Conservation (phyloP, 495 filamentous ascomycete genomes). For the Elaphomyces granulatus region DNA sequence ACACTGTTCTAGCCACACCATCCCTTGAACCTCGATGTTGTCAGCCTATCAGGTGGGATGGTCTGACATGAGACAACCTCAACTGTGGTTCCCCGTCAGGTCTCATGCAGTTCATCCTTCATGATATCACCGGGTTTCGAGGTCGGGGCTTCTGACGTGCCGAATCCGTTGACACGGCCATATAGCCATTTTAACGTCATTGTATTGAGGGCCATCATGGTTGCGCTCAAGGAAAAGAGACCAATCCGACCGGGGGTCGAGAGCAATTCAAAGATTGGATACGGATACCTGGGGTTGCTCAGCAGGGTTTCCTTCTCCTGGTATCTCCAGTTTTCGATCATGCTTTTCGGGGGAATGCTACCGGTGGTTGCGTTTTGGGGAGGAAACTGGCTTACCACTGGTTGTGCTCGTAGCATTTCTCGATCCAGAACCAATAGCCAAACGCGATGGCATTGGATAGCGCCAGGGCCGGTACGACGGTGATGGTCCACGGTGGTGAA, state of each 20-base stretch:
- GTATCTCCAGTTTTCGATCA: no score
- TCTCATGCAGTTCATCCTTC: slow-evolving; percentile 9
- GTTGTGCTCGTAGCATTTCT: slow-evolving; percentile 60
- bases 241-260: slow-evolving; percentile 43
- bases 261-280: slow-evolving; percentile 62
- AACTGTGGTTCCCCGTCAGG: no score
- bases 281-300: slow-evolving; percentile 51
- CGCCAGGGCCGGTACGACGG: slow-evolving; percentile 41
- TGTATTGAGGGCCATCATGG: slow-evolving; percentile 58
- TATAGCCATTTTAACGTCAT: slow-evolving; percentile 52
- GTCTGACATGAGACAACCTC: no score
- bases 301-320: no score
- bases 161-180: slow-evolving; percentile 51
- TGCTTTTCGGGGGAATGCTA: no score
- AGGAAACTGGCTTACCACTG: slow-evolving; percentile 54
- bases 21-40: no score
- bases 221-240: slow-evolving; percentile 55
- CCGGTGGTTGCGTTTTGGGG: no score
- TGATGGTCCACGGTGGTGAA: slow-evolving; percentile 68
- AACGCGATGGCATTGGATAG: slow-evolving; percentile 53
- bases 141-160: slow-evolving; percentile 10
- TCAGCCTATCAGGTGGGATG: no score
- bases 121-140: slow-evolving; percentile 23
- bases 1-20: no score
- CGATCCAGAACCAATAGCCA: slow-evolving; percentile 79